Evolutionary conservation across 2,329 filamentous ascomycete species (phyloP).

Genomic region (Scedosporium apiospermum): DNA sequence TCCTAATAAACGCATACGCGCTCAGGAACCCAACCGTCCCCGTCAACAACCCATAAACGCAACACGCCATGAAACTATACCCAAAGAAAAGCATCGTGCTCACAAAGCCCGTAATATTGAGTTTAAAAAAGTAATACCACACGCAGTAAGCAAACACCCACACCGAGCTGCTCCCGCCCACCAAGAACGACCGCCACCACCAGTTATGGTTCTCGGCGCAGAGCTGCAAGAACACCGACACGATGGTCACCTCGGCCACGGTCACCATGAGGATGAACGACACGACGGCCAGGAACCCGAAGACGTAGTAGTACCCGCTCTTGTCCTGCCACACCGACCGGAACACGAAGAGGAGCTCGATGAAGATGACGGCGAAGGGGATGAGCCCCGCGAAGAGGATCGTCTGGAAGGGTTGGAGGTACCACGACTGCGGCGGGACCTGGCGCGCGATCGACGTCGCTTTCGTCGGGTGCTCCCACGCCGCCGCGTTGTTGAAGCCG

Average conservation of each 20-base stretch:
- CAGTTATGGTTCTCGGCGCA: slow-evolving; percentile 82
- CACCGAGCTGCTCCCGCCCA: slow-evolving; percentile 64
- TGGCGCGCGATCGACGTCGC: slow-evolving; percentile 63
- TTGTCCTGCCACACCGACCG: slow-evolving; percentile 86
- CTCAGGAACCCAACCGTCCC: slow-evolving; percentile 80
- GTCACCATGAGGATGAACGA: slow-evolving; percentile 63
- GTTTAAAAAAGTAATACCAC: slow-evolving; percentile 74
- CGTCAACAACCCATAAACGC: slow-evolving; percentile 70
- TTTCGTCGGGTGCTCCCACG: slow-evolving; percentile 77
- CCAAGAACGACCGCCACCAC: slow-evolving; percentile 85
- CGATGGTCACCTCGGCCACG: slow-evolving; percentile 74
- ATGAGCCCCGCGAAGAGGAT: slow-evolving; percentile 66
- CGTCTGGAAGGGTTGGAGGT: slow-evolving; percentile 52
- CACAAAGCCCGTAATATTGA: slow-evolving; percentile 73
- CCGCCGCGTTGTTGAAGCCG: slow-evolving; percentile 55
- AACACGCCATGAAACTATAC: slow-evolving; percentile 74
- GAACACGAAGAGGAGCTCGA: slow-evolving; percentile 80
- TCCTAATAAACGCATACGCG: slow-evolving; percentile 73
- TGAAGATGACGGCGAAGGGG: slow-evolving; percentile 80
- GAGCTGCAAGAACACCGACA: slow-evolving; percentile 73
- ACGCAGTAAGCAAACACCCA: slow-evolving; percentile 79
- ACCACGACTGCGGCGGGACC: slow-evolving; percentile 69
- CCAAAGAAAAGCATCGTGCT: slow-evolving; percentile 76
- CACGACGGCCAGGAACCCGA: slow-evolving; percentile 73
- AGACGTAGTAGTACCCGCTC: slow-evolving; percentile 85